Evolutionary conservation across 164 flowering plant genomes (phyloP).

Genomic region (Taxillus chinensis): DNA sequence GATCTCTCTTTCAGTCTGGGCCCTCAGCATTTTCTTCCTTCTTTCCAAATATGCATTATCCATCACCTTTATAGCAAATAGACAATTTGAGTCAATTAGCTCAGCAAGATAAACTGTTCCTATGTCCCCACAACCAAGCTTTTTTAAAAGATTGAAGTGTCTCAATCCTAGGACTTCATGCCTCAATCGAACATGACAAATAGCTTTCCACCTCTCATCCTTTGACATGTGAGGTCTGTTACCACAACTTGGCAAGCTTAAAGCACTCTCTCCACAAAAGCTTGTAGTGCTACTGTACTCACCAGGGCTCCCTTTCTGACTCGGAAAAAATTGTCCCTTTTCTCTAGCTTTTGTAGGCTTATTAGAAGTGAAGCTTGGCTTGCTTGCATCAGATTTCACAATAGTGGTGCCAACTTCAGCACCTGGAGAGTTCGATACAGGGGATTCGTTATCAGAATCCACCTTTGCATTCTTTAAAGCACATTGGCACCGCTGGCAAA

Average conservation of each 20-base stretch:
- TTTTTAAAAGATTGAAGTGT: constrained; percentile 49
- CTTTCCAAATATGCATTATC: constrained; percentile 65
- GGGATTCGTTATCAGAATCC: constrained; percentile 15
- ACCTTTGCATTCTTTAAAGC: constrained; percentile 19
- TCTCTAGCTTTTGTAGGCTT: constrained; percentile 27
- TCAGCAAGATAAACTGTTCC: constrained; percentile 85
- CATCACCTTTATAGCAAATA: constrained; percentile 81
- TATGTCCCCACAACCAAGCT: constrained; percentile 78
- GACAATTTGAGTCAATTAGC: constrained; percentile 46
- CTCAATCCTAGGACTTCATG: constrained; percentile 34
- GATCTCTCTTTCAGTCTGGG: constrained; percentile 70
- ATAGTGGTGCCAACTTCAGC: constrained; percentile 14
- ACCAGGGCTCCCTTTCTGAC: constrained; percentile 53
- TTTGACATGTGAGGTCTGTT: constrained; percentile 66
- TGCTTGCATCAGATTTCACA: constrained; percentile 8
- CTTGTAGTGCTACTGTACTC: constrained; percentile 59
- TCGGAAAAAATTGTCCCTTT: constrained; percentile 40
- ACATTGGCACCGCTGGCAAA: constrained; percentile 58
- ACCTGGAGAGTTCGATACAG: constrained; percentile 3
- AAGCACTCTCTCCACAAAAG: constrained; percentile 49
- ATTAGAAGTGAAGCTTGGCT: constrained; percentile 4
- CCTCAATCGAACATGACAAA: constrained; percentile 24
- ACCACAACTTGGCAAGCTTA: constrained; percentile 34
- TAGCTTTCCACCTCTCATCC: constrained; percentile 52
- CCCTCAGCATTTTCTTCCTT: constrained; percentile 72